These are phyloP conservation scores for Neonothopanus nambi DNA, from an alignment of 1,284 basidiomycete species.

Conservation along the genomic window DNA sequence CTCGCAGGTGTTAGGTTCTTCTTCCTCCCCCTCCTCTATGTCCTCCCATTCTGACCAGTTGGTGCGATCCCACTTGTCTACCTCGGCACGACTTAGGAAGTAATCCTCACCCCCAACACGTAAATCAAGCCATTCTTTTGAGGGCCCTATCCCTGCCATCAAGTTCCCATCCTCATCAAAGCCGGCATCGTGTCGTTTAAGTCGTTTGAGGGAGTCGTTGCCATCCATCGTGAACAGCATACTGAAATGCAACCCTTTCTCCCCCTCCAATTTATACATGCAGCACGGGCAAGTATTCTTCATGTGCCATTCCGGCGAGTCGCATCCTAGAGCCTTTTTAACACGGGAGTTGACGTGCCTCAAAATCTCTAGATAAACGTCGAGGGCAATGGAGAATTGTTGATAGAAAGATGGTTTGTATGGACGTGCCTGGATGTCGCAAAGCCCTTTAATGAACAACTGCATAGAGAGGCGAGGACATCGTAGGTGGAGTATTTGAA, in stretches of 20 bases:
- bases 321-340: constrained; percentile 19
- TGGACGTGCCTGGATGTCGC: constrained; percentile 4
- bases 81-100: constrained; percentile 20
- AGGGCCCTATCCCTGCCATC: not conserved
- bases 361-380: constrained; percentile 30
- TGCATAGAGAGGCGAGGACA: constrained; percentile 12
- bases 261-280: constrained; percentile 24
- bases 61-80: constrained; percentile 19
- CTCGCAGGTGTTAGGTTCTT: not conserved
- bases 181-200: not conserved
- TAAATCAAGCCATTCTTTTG: constrained; percentile 18
- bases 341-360: constrained; percentile 19
- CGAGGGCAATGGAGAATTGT: constrained; percentile 29
- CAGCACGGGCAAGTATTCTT: constrained; percentile 31
- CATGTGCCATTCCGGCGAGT: constrained; percentile 26
- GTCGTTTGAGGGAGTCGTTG: constrained; percentile 32
- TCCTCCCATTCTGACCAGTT: not conserved
- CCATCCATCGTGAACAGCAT: constrained; percentile 32
- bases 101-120: constrained; percentile 20
- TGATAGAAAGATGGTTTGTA: constrained; percentile 16
- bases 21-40: not conserved
- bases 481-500: not conserved
- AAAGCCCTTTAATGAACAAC: constrained; percentile 17
- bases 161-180: not conserved
- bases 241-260: constrained; percentile 22